These are phyloP conservation scores for Myriosclerotinia duriaeana DNA, from an alignment of 2,329 filamentous ascomycete species.

Conservation along the genomic window DNA sequence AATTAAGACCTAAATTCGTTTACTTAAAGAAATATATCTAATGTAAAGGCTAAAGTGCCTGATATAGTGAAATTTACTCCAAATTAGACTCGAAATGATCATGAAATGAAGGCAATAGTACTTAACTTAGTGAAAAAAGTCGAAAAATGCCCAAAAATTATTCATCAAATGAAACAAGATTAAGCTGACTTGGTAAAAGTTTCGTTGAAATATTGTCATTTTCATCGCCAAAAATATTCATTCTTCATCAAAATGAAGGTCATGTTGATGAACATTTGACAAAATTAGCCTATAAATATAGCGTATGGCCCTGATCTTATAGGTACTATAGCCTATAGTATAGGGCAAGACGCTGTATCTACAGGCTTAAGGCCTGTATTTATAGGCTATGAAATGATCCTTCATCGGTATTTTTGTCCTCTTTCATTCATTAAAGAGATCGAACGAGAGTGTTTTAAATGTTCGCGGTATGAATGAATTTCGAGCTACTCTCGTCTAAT, in stretches of 20 bases:
- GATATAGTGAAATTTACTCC: background rate
- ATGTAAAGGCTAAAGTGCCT: fast-evolving
- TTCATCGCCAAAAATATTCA: background rate
- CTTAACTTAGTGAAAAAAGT: too few species aligned
- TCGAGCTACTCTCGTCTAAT: fast-evolving
- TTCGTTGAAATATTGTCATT: background rate
- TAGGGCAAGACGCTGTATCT: too few species aligned
- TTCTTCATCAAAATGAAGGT: background rate
- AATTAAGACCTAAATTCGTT: background rate
- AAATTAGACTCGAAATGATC: background rate
- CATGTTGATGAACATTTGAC: background rate
- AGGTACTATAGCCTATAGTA: fast-evolving
- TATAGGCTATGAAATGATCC: background rate
- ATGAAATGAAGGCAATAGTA: background rate
- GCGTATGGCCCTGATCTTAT: background rate
- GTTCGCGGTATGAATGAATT: fast-evolving
- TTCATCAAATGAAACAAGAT: background rate
- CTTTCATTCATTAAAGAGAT: background rate
- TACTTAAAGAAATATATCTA: background rate
- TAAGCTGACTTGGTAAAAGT: too few species aligned
- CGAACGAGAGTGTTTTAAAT: background rate
- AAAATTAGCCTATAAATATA: background rate
- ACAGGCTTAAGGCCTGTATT: too few species aligned
- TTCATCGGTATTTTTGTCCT: background rate
- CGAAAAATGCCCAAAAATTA: background rate